Evolutionary conservation across 257 asterid species (phyloP).

Genomic region (Plantago major): DNA sequence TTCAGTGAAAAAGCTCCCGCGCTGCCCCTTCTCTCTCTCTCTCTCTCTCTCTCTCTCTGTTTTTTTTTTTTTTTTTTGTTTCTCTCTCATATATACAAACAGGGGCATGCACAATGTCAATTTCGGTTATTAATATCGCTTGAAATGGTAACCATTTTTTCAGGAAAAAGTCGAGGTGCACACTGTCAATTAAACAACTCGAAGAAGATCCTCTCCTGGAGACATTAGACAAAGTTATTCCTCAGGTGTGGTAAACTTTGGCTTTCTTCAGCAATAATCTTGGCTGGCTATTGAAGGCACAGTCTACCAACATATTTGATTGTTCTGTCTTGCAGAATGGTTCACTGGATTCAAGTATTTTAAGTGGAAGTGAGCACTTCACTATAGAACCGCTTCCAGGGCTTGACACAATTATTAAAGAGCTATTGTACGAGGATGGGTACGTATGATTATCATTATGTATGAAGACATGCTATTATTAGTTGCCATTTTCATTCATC

Average conservation of each 20-base stretch:
- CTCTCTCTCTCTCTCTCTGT: neutral
- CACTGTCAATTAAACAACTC: conserved; percentile 82
- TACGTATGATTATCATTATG: conserved; percentile 24
- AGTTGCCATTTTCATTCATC: too few species aligned
- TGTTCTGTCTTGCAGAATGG: conserved; percentile 40
- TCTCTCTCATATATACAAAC: too few species aligned
- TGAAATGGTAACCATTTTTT: conserved; percentile 14
- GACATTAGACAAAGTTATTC: conserved; percentile 90
- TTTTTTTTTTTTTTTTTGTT: too few species aligned
- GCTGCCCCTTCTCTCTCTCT: neutral
- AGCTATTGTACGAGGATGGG: conserved; percentile 90
- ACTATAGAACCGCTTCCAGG: conserved; percentile 90
- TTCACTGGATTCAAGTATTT: conserved; percentile 28
- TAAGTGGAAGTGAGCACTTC: conserved; percentile 25
- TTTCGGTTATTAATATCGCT: neutral
- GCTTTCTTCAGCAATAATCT: neutral
- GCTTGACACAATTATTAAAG: conserved; percentile 65
- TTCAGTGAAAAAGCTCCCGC: conserved; percentile 15
- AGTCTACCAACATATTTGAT: neutral
- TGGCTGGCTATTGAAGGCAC: neutral
- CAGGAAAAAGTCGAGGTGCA: conserved; percentile 71
- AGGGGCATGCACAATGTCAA: neutral
- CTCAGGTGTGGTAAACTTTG: conserved; percentile 49
- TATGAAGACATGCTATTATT: neutral
- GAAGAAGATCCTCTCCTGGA: conserved; percentile 93